Base-by-base conservation (phyloP, 2,329 filamentous ascomycete species). In the Fusarium liriodendri region DNA sequence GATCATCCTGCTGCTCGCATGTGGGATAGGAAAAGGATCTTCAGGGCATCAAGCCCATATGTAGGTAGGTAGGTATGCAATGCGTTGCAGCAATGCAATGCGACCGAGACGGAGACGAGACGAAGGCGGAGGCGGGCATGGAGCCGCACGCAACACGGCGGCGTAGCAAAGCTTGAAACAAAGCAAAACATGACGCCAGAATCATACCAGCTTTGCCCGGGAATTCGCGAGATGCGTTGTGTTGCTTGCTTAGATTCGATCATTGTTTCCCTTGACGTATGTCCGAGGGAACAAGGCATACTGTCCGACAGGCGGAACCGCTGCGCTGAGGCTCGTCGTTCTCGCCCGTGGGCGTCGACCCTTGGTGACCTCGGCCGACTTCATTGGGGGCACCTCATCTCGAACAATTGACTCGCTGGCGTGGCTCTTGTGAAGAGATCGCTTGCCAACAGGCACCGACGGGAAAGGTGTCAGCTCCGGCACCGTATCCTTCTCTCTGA, bases 241-340 rank as follows among this genome's bases (percentile, higher is more conserved):
- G 33, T 29, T 29, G 47, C 42, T 59, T 42, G n/a, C 11, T 42
- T 76, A 84, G 52, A 84, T 81, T 16, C 79, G 78, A 61, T 82
- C 80, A 27, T 80, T 79, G 25, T 73, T 79, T 11, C 73, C 75
- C 73, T 82, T 83, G 47, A 79, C 70, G 37, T 79, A 77, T 57
- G 76, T 70, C n/a, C 81, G 81, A 20, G 86, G 86, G 70, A 87
- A 87, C 16, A 86, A 78, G 42, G 84, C 83, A 71, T 86, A 88
- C 70, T 85, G 85, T 22, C 84, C 85, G n/a, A 85, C 81, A 11
- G 85, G 85, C 10, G 84, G 80, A 32, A 77, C 71, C 47, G 83
- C 83, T 1, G 82, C 82, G 78, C 83, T 84, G 35, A 86, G 76
- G 70, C 86, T 87, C 16, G 86, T 83, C 10, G 87, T 88, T 66